Evolutionary conservation across 2,329 filamentous ascomycete species (phyloP).

Genomic region (Talaromyces pinophilus): DNA sequence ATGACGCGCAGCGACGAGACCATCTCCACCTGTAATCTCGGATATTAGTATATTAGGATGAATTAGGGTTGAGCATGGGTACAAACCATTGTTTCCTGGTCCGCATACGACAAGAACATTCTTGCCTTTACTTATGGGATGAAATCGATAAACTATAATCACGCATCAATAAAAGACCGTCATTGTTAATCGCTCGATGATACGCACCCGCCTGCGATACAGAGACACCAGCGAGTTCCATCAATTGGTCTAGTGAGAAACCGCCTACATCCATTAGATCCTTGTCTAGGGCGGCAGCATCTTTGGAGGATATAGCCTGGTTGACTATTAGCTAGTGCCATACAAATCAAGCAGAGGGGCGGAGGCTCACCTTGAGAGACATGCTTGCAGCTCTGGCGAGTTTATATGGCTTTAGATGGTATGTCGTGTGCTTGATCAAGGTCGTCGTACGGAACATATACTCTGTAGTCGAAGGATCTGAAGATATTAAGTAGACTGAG

Average conservation of each 20-base stretch:
- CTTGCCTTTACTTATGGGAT: conserved; percentile 70
- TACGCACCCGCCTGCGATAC: conserved; percentile 81
- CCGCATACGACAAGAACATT: conserved; percentile 87
- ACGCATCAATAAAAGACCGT: not conserved
- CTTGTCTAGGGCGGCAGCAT: conserved; percentile 83
- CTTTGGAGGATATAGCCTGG: conserved; percentile 82
- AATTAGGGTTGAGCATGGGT: not conserved
- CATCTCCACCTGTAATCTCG: conserved; percentile 71
- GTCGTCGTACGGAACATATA: conserved; percentile 34
- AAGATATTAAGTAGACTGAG: not conserved
- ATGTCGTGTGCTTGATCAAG: conserved; percentile 16
- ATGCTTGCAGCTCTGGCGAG: conserved; percentile 39
- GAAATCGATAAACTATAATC: conserved; percentile 72
- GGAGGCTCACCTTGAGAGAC: conserved; percentile 42
- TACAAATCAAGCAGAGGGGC: not conserved
- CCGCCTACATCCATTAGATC: conserved; percentile 86
- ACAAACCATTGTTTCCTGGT: conserved; percentile 65
- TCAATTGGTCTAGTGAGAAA: conserved; percentile 93
- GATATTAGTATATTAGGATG: not conserved
- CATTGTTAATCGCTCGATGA: not conserved
- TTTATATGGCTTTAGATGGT: conserved; percentile 22
- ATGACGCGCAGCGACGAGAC: conserved; percentile 89
- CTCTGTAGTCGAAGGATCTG: not conserved
- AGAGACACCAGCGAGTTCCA: conserved; percentile 92
- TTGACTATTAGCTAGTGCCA: not conserved